These are phyloP conservation scores for Diaporthe sp. DNA, from an alignment of 2,329 filamentous ascomycete species.

Conservation along the genomic window DNA sequence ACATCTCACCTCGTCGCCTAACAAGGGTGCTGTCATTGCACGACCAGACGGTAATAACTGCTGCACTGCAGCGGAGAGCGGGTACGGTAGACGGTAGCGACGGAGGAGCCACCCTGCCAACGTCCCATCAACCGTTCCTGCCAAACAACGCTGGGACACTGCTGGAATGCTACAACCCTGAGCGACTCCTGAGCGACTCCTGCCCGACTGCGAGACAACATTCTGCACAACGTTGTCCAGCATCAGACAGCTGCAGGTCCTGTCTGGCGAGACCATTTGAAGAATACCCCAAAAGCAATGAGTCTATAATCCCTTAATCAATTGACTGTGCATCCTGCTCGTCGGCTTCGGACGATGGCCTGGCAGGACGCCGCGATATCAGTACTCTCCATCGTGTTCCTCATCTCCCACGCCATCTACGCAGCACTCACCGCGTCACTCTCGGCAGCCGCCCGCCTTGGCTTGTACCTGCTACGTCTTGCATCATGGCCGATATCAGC, in stretches of 20 bases:
- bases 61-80: not conserved
- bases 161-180: conserved; percentile 10
- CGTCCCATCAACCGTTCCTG: not conserved
- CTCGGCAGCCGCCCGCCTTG: not conserved
- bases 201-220: not conserved
- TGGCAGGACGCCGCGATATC: conserved; percentile 36
- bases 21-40: not conserved
- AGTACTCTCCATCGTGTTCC: conserved; percentile 27
- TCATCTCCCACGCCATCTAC: conserved; percentile 18
- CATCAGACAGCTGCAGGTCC: not conserved
- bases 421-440: conserved; percentile 9
- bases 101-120: not conserved
- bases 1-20: not conserved
- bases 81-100: conserved; percentile 15
- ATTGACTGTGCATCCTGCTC: not conserved
- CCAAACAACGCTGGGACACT: not conserved
- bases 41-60: not conserved
- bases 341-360: conserved; percentile 30
- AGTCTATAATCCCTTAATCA: not conserved
- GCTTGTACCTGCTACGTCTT: conserved; percentile 29
- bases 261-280: not conserved
- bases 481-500: conserved; percentile 37
- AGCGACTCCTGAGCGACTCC: not conserved
- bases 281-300: not conserved
- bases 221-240: not conserved